Percentiles rank a stretch among this genome's conserved stretches.
Conservation (phyloP, 768 basidiomycete genomes). For the Hericium coralloides region DNA sequence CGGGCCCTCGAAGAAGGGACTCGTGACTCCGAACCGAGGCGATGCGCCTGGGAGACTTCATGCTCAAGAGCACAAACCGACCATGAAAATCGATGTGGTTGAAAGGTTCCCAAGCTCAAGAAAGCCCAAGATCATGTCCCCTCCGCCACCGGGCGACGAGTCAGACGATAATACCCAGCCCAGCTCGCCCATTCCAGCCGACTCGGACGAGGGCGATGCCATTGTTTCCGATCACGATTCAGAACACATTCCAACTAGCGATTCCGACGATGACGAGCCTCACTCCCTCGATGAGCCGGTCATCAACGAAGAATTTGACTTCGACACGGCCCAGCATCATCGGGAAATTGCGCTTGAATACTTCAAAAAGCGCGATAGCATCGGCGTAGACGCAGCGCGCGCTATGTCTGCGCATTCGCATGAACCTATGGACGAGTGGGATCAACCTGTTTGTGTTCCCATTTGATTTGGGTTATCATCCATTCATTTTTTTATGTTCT, state of each 20-base stretch:
- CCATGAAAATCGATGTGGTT: conserved; percentile 64
- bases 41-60: conserved; percentile 32
- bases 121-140: conserved; percentile 16
- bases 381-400: conserved; percentile 44
- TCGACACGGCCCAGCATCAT: conserved; percentile 58
- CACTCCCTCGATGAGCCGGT: conserved; percentile 26
- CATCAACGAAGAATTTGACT: conserved; percentile 45
- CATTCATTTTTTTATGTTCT: background rate
- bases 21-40: conserved; percentile 9
- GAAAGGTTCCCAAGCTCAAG: conserved; percentile 41
- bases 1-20: conserved; percentile 5
- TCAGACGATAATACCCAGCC: conserved; percentile 63
- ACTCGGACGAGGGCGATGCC: conserved; percentile 25
- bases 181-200: conserved; percentile 20
- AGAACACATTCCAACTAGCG: background rate
- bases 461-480: background rate
- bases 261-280: conserved; percentile 11
- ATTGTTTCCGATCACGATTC: conserved; percentile 12
- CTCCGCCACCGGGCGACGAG: conserved; percentile 28
- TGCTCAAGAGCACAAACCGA: conserved; percentile 25
- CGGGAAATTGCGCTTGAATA: conserved; percentile 71
- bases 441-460: conserved; percentile 31
- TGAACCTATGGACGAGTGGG: conserved; percentile 30
- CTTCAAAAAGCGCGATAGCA: conserved; percentile 45
- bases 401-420: conserved; percentile 42